These are phyloP conservation scores for Eucalyptus regnans DNA, from an alignment of 345 rosid species.

Conservation along the genomic window DNA sequence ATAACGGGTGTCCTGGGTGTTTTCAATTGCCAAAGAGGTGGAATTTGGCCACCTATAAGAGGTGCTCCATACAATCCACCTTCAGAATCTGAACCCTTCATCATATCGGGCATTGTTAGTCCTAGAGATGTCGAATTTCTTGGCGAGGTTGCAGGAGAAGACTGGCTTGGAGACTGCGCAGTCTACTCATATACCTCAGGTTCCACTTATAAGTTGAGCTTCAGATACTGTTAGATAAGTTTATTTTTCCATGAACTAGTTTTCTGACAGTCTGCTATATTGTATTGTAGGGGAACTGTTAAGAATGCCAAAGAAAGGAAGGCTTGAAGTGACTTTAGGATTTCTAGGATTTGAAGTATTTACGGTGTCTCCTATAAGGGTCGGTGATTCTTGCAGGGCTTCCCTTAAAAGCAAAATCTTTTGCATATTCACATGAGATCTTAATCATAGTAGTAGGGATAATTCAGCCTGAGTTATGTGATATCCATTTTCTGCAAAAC, in stretches of 20 bases:
- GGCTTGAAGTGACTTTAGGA: conserved; percentile 14
- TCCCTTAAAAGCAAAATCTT: not conserved
- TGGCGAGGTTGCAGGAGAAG: conserved; percentile 19
- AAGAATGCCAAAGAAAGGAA: conserved; percentile 18
- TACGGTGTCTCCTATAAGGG: conserved; percentile 41
- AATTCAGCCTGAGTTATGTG: not conserved
- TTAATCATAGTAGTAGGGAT: not conserved
- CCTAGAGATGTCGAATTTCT: conserved; percentile 43
- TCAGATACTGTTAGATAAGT: not conserved
- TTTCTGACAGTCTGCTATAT: not conserved
- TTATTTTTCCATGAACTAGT: not conserved
- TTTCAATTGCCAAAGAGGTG: conserved; percentile 65
- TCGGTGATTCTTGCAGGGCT: conserved; percentile 2
- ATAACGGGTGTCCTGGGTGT: conserved; percentile 42
- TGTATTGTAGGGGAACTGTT: conserved; percentile 12
- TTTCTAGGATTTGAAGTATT: conserved; percentile 34
- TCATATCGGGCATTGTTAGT: conserved; percentile 20
- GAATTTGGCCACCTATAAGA: conserved; percentile 39
- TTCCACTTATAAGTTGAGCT: not conserved
- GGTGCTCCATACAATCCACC: not conserved
- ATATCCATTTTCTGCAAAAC: not conserved
- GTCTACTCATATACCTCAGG: conserved; percentile 36
- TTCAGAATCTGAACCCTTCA: not conserved
- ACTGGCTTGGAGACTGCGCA: conserved; percentile 40
- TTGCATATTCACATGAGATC: not conserved